Conservation (phyloP, 805 yeast species). For the Lachancea waltii region DNA sequence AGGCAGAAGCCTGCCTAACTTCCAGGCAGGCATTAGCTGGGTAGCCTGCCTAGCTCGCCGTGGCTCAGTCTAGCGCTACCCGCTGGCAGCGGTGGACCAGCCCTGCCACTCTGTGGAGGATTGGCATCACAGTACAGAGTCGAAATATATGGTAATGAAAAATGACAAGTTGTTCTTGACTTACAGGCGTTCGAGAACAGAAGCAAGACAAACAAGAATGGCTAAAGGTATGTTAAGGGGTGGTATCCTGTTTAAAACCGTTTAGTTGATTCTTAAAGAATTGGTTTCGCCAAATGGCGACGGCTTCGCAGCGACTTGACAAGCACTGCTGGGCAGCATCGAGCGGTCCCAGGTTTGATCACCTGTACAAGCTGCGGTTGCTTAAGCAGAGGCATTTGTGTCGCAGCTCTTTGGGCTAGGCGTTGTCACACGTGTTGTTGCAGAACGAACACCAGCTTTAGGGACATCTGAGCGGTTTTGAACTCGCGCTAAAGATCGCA, state of each 20-base stretch:
- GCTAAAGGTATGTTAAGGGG: slow-evolving; percentile 38
- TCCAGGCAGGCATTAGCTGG: no score
- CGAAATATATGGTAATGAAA: no score
- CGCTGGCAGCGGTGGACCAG: background rate
- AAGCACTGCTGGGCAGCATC: background rate
- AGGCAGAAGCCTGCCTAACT: no score
- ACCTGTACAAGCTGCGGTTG: background rate
- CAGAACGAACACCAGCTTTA: slow-evolving; percentile 5
- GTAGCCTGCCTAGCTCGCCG: no score
- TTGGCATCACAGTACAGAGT: no score
- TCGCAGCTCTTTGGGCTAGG: no score
- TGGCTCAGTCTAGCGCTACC: no score
- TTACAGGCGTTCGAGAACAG: no score
- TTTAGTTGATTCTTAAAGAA: slow-evolving; percentile 30
- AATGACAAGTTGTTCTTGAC: slow-evolving; percentile 9
- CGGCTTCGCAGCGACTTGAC: background rate
- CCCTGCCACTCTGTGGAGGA: background rate
- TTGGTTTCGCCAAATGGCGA: background rate
- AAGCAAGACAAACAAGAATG: slow-evolving; percentile 28
- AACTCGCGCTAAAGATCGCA: background rate
- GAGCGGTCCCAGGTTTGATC: background rate
- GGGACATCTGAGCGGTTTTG: slow-evolving; percentile 8
- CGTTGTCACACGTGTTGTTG: no score
- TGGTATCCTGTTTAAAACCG: slow-evolving; percentile 36
- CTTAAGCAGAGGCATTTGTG: background rate